Evolutionary conservation across 305 asterid species (phyloP).

Genomic region (Solanum hybrid): DNA sequence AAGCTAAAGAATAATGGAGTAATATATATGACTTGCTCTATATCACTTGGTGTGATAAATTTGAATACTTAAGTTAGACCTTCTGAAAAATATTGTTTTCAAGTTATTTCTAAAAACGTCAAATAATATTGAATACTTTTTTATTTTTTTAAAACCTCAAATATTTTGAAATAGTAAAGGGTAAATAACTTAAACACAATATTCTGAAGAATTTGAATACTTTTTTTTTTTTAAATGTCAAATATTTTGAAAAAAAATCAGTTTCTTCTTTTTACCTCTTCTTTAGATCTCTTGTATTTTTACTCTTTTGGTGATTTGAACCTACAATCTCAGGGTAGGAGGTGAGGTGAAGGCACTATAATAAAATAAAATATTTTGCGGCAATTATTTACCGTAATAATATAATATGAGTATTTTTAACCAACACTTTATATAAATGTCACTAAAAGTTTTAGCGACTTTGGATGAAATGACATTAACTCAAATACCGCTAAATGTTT

Average conservation of each 20-base stretch:
- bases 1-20: not conserved
- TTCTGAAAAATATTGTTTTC: not conserved
- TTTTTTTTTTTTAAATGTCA: fast-evolving
- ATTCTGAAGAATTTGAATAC: not conserved
- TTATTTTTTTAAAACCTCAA: not conserved
- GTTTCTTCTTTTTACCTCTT: not conserved
- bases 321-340: fast-evolving
- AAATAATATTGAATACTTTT: not conserved
- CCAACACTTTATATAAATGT: not conserved
- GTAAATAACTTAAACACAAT: not conserved
- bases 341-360: not conserved
- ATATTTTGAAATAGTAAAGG: not conserved
- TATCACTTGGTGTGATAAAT: not conserved
- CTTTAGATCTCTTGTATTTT: not conserved
- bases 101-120: not conserved
- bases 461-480: fast-evolving
- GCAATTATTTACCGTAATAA: not conserved
- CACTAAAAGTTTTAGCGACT: not conserved
- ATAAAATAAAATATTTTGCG: not conserved
- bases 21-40: not conserved
- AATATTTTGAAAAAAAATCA: not conserved
- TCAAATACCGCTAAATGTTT: not conserved
- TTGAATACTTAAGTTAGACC: not conserved
- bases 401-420: not conserved
- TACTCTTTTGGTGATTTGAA: not conserved